Evolutionary conservation across 768 basidiomycete species (phyloP).

Genomic region (Mycena vulgaris): DNA sequence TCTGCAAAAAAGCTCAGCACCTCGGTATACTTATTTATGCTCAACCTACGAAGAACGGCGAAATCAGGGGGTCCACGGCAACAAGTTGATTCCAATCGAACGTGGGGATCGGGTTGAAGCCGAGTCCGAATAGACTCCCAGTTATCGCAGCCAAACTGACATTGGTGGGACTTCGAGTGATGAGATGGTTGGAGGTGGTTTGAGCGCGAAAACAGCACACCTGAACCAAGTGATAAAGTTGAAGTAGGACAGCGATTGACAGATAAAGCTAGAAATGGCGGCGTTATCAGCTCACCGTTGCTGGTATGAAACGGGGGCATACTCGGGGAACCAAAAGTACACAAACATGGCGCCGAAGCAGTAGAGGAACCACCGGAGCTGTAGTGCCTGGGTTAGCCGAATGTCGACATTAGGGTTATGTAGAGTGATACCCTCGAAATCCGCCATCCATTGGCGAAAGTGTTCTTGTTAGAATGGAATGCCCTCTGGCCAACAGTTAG

Average conservation of each 20-base stretch:
- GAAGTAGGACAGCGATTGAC: conserved; percentile 44
- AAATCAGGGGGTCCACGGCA: conserved; percentile 46
- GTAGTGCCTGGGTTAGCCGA: conserved; percentile 24
- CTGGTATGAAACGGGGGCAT: neutral
- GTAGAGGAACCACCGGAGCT: conserved; percentile 58
- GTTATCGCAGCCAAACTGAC: conserved; percentile 48
- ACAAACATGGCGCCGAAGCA: conserved; percentile 52
- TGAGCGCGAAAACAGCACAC: neutral
- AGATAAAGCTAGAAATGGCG: conserved; percentile 53
- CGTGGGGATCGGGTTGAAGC: conserved; percentile 45
- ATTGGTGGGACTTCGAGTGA: conserved; percentile 38
- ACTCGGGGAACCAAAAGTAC: conserved; percentile 43
- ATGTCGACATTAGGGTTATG: too few relatives aligned
- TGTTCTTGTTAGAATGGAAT: conserved; percentile 54
- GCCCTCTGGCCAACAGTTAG: conserved; percentile 57
- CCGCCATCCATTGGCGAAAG: conserved; percentile 42
- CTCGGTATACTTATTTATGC: neutral
- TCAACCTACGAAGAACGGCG: conserved; percentile 50
- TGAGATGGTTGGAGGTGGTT: neutral
- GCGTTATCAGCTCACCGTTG: conserved; percentile 25
- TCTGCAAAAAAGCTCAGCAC: neutral
- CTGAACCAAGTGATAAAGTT: conserved; percentile 60
- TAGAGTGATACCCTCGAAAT: conserved; percentile 33
- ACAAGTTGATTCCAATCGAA: conserved; percentile 54
- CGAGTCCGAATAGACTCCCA: conserved; percentile 51